phyloP scores from a whole-genome alignment of 2,329 filamentous ascomycete species.

The Blastomyces emzantsi region DNA sequence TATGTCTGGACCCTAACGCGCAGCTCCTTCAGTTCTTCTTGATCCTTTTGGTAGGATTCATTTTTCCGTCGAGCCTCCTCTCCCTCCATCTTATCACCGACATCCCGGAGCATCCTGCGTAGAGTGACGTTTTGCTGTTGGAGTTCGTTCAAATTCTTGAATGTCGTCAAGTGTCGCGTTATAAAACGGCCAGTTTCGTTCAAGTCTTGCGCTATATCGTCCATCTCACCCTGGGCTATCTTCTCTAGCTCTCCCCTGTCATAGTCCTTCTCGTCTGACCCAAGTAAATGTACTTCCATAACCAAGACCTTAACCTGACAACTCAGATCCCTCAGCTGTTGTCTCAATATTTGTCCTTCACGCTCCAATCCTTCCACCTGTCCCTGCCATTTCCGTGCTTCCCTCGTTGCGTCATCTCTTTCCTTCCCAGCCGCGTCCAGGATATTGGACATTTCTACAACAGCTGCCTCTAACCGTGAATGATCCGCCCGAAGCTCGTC shows the following conservation, averaged over 20 bases:
- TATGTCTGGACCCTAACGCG: constrained; percentile 66
- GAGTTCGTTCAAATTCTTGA: constrained; percentile 74
- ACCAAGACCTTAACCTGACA: constrained; percentile 85
- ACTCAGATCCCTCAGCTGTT: constrained; percentile 81
- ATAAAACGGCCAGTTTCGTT: constrained; percentile 85
- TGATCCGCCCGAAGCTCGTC: constrained; percentile 77
- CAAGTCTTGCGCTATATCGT: constrained; percentile 61
- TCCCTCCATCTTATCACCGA: constrained; percentile 84
- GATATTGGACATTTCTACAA: constrained; percentile 73
- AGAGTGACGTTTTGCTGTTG: constrained; percentile 83
- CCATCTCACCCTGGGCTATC: constrained; percentile 66
- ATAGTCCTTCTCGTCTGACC: constrained; percentile 68
- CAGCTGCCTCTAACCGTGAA: constrained; percentile 67
- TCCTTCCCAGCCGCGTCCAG: constrained; percentile 75
- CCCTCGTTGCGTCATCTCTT: constrained; percentile 68
- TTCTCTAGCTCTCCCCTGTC: constrained; percentile 69
- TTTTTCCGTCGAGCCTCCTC: constrained; percentile 64
- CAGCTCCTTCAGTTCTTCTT: constrained; percentile 63
- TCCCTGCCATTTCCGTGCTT: constrained; percentile 68
- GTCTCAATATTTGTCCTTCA: constrained; percentile 70
- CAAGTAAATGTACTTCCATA: constrained; percentile 67
- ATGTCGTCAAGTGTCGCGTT: constrained; percentile 78
- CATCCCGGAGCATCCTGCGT: constrained; percentile 68
- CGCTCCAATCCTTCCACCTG: constrained; percentile 52
- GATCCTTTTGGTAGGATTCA: constrained; percentile 45